Percentiles rank a stretch among this genome's conserved stretches.
Conservation (phyloP, 1,284 basidiomycete species). For the Heterobasidion occidentale region DNA sequence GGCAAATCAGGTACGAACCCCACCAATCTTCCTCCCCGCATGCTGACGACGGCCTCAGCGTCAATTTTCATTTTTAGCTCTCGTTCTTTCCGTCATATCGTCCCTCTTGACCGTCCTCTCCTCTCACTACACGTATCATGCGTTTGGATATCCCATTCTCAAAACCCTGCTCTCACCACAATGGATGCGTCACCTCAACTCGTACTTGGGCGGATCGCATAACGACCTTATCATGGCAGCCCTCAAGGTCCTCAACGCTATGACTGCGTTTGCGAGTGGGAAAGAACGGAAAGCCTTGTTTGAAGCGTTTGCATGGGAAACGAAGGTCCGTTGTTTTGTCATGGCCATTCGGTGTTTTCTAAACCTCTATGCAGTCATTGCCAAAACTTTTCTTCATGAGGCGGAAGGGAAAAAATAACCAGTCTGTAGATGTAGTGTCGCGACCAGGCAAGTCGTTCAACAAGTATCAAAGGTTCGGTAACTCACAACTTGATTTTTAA, state of each 20-base stretch:
- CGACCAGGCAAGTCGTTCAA: constrained; percentile 42
- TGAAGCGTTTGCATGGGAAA: constrained; percentile 69
- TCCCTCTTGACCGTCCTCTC: constrained; percentile 52
- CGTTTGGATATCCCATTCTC: constrained; percentile 50
- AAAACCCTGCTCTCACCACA: constrained; percentile 46
- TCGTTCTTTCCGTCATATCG: constrained; percentile 46
- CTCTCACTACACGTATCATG: constrained; percentile 56
- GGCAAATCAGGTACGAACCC: constrained; percentile 33
- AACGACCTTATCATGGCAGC: constrained; percentile 58
- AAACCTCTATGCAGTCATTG: constrained; percentile 19
- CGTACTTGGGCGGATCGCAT: constrained; percentile 47
- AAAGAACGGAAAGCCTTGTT: constrained; percentile 50
- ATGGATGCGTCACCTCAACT: constrained; percentile 48
- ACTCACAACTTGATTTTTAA: constrained; percentile 15
- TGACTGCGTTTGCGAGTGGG: constrained; percentile 58
- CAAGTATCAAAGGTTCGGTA: background rate
- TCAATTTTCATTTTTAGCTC: constrained; percentile 33
- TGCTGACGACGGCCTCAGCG: constrained; percentile 23
- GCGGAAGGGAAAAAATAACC: constrained; percentile 39
- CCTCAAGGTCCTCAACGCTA: constrained; percentile 51
- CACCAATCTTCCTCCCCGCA: background rate
- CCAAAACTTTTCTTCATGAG: constrained; percentile 65
- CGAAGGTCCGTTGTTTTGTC: constrained; percentile 39
- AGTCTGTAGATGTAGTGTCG: constrained; percentile 32
- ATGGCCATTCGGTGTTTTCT: background rate